Base-by-base conservation (phyloP, 306 rosid species). In the Lagenaria siceraria region DNA sequence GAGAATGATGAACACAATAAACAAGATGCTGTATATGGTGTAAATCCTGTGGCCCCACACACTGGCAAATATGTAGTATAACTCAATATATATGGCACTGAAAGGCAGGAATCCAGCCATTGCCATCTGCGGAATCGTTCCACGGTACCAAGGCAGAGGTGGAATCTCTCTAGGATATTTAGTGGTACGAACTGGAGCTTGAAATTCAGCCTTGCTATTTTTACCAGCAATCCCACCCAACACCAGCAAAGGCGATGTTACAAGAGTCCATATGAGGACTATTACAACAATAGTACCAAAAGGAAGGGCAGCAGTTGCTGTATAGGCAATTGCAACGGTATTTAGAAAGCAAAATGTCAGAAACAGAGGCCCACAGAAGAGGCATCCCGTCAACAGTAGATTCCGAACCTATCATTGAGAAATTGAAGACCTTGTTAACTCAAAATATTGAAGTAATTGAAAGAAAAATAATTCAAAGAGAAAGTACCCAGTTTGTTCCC, bases 401-500 rank as follows among this genome's bases (percentile, higher is more conserved):
- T 89, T 89, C 78, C 93, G 72, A 48, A 89, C 90, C 93, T 89
- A 92, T 83, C 78, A 78, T 29, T 65, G 84, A 63, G 77, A 75
- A 77, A 33, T 75, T 38, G 62, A 66, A 7, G 52, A 42, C 42
- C 78, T 46, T 64, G 76, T 63, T 43, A 61, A 35, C 59, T 43
- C 56, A 78, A 69, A 72, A 46, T 22, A 36, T 33, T 21, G 24
- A 11, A 35, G 66, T 22, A 36, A 58, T 58, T 38, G 35, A 35
- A 22, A 60, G 21, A 54, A 54, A 33, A 51, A 65, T 19, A 58
- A 13, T 24, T 81, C 9, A 78, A 75, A 65, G n/a, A 53, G 78
- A 54, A 65, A 63, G 70, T 92, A 92, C 97, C 97, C 96, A 94
- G 79, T 89, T 90, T 18, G 95, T 75, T 85, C 98, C 98, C 82